phyloP scores from a whole-genome alignment of 2,329 filamentous ascomycete species.

The Hymenoscyphus repandus region DNA sequence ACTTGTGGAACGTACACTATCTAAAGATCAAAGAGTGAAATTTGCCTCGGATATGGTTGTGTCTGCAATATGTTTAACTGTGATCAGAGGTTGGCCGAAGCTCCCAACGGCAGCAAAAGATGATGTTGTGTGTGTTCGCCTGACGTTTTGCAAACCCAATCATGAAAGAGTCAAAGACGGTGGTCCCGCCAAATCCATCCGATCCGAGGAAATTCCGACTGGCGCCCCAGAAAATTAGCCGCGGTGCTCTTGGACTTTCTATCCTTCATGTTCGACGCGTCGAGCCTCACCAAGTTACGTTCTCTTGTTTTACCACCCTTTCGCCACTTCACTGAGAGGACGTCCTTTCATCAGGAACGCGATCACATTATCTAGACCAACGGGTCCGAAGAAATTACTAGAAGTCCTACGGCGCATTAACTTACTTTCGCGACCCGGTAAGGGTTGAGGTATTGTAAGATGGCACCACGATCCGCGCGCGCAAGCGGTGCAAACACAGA shows the following conservation, averaged over 20 bases:
- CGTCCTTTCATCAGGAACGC: slow-evolving; percentile 16
- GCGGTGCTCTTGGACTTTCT: neutral
- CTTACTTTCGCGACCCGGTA: slow-evolving; percentile 18
- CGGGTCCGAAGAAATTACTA: neutral
- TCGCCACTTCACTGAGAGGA: slow-evolving; percentile 11
- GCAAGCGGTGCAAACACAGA: slow-evolving; percentile 40
- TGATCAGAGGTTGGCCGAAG: neutral
- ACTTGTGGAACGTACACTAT: no score
- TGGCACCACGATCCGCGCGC: slow-evolving; percentile 51
- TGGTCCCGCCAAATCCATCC: no score
- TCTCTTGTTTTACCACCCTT: slow-evolving; percentile 6
- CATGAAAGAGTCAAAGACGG: no score
- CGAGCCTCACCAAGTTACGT: neutral
- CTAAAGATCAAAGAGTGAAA: no score
- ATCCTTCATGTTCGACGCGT: slow-evolving; percentile 1
- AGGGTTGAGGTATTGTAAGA: slow-evolving; percentile 33
- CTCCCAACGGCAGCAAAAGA: neutral
- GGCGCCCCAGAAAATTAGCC: neutral
- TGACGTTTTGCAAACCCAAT: neutral
- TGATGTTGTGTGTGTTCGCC: neutral
- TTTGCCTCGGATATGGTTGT: neutral
- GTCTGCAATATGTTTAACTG: neutral
- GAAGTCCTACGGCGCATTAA: slow-evolving; percentile 14
- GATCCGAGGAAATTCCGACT: neutral
- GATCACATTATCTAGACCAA: slow-evolving; percentile 1